Percentiles rank a stretch among this genome's conserved stretches.
phyloP scores from a whole-genome alignment of 768 basidiomycete species.

The Termitomyces sp. region DNA sequence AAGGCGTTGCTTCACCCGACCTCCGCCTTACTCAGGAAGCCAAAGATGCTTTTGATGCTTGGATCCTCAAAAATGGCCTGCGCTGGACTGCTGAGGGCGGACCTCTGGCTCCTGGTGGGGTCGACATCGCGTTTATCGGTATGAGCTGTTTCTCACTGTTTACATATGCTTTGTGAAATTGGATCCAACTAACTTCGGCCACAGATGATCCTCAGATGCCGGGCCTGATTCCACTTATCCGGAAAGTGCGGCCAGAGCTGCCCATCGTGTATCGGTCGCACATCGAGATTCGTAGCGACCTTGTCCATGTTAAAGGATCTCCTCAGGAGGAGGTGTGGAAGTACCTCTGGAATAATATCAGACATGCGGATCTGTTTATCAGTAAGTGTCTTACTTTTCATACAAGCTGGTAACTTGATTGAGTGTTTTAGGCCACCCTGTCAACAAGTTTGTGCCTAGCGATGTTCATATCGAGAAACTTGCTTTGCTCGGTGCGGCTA shows the following conservation, averaged over 20 bases:
- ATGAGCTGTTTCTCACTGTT: constrained; percentile 10
- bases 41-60: constrained; percentile 76
- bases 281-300: constrained; percentile 88
- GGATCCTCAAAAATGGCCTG: constrained; percentile 87
- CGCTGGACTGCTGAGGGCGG: constrained; percentile 86
- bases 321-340: constrained; percentile 92
- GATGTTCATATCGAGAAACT: constrained; percentile 72
- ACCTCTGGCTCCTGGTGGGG: constrained; percentile 75
- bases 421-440: constrained; percentile 60
- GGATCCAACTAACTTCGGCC: background rate
- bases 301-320: constrained; percentile 74
- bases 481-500: constrained; percentile 73
- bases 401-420: background rate
- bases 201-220: constrained; percentile 92
- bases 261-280: constrained; percentile 94
- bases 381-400: constrained; percentile 33
- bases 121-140: constrained; percentile 89
- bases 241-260: constrained; percentile 73
- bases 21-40: constrained; percentile 74
- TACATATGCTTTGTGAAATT: background rate
- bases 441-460: constrained; percentile 89
- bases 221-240: constrained; percentile 89
- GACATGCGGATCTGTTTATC: constrained; percentile 88
- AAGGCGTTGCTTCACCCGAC: constrained; percentile 81
- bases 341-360: constrained; percentile 91